Conservation (phyloP, 805 yeast genomes). For the Ogataea neopini region DNA sequence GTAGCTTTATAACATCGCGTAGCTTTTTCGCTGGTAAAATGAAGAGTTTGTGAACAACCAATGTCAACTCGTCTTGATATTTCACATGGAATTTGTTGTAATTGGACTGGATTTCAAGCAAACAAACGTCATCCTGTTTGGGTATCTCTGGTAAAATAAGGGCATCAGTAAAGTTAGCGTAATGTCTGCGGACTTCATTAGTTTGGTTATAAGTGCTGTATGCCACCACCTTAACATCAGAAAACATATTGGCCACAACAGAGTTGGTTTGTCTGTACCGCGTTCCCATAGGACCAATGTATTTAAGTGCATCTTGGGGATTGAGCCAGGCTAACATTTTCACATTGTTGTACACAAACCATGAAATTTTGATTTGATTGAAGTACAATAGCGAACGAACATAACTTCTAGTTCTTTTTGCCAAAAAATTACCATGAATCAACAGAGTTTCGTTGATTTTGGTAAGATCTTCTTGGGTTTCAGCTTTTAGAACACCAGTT, state of each 20-base stretch:
- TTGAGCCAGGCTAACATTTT: constrained; percentile 72
- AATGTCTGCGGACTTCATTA: constrained; percentile 15
- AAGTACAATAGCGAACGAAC: constrained; percentile 37
- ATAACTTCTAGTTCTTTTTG: constrained; percentile 60
- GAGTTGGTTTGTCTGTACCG: constrained; percentile 60
- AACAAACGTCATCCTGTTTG: constrained; percentile 27
- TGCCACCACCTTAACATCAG: constrained; percentile 61
- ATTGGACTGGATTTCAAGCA: constrained; percentile 35
- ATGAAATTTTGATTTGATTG: constrained; percentile 30
- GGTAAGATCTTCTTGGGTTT: constrained; percentile 13
- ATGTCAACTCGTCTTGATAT: constrained; percentile 61
- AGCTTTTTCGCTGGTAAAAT: constrained; percentile 43
- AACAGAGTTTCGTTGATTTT: constrained; percentile 32
- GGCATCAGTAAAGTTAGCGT: constrained; percentile 15
- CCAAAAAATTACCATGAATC: constrained; percentile 31
- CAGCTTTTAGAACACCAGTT: constrained; percentile 44
- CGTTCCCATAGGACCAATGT: constrained; percentile 57
- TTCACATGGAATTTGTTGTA: constrained; percentile 30
- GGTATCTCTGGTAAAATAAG: constrained; percentile 26
- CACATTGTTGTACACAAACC: constrained; percentile 51
- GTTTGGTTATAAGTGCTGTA: constrained; percentile 27
- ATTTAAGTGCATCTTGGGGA: constrained; percentile 58
- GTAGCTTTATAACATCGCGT: constrained; percentile 45
- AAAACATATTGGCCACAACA: constrained; percentile 61
- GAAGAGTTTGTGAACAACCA: constrained; percentile 62